Evolutionary conservation across 805 yeast genomes (phyloP), one percentile per base, ranked within the genome.

Genomic region (Myxozyma kluyveri): DNA sequence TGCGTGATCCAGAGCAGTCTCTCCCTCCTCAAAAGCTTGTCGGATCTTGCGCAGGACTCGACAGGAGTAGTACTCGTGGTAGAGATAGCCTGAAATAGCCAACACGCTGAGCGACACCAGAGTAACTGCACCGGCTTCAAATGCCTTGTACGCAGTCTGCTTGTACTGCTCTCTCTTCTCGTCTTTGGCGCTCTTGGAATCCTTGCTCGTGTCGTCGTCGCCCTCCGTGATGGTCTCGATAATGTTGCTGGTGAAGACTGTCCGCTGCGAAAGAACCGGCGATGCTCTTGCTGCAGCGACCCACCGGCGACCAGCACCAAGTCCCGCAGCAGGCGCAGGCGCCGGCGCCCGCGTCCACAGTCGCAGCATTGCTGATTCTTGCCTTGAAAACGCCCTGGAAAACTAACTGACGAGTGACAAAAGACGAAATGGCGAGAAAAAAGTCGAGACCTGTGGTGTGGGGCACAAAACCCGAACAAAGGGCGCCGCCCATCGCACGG

Each of bases 81-180:
- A 86, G 12, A 78, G 61, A n/a, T 80, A 63, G 1, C 95, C 95
- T 2, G 91, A 85, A 1, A 80, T 68, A 0, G 86, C 91, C 17
- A 87, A 72, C 33, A 86, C 79, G 1, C 80, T 74, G 32, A 86
- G 67, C 2, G 90, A 82, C 14, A 87, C 80, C 42, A 85, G 71
- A 17, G 90, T 85, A 41, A 86, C 80, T 2, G 86, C 81, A 0
- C 83, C 81, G 0, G 93, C 81, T 64, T 86, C 93, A 3, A 77
- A 54, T 51, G 81, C 75, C 61, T 80, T 82, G 49, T 68, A 59
- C 0, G 65, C 39, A 23, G 57, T 41, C 18, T 51, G 39, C 26
- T 22, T 9, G 39, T 35, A 43, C 6, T n/a, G 23, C 22, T 48
- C 42, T 2, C 42, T 27, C 7, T 12, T 14, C 17, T 14, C 40